Percentiles rank a stretch among this genome's conserved stretches.
Conservation (phyloP, 2,329 filamentous ascomycete genomes). For the Fonsecaea pugnacius region DNA sequence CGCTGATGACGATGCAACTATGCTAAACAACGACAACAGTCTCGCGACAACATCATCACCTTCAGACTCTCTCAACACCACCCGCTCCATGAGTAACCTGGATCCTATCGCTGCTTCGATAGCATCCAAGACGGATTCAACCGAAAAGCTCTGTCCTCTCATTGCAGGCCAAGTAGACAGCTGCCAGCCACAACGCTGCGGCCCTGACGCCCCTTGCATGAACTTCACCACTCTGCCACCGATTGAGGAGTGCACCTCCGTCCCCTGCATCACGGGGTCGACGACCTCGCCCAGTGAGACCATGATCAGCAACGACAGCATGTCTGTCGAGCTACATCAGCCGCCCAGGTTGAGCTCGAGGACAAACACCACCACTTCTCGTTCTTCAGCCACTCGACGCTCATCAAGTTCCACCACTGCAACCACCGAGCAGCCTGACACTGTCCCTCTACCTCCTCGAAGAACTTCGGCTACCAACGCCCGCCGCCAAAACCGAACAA, state of each 20-base stretch:
- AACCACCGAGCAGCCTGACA: conserved; percentile 16
- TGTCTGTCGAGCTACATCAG: conserved; percentile 30
- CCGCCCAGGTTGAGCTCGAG: conserved; percentile 27
- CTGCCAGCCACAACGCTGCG: conserved; percentile 35
- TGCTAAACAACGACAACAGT: conserved; percentile 29
- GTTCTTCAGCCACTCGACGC: conserved; percentile 20
- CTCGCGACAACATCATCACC: conserved; percentile 26
- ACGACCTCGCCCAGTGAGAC: conserved; percentile 29
- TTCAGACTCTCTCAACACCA: conserved; percentile 31
- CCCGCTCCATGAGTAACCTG: conserved; percentile 27
- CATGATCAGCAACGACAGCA: conserved; percentile 32
- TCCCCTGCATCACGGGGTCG: conserved; percentile 31
- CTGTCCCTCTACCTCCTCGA: conserved; percentile 28
- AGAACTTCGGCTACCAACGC: conserved; percentile 13
- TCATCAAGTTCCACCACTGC: conserved; percentile 28
- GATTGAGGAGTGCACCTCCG: conserved; percentile 37
- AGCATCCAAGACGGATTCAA: conserved; percentile 21
- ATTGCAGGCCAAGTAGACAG: conserved; percentile 35
- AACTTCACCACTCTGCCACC: conserved; percentile 36
- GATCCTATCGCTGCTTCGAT: conserved; percentile 31
- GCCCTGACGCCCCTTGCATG: conserved; percentile 37
- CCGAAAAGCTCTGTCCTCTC: conserved; percentile 36
- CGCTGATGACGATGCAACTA: conserved; percentile 31
- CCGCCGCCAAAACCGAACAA: conserved; percentile 18
- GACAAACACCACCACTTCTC: conserved; percentile 20